phyloP scores from a whole-genome alignment of 2,329 filamentous ascomycete species.

The Aspergillus ustus region DNA sequence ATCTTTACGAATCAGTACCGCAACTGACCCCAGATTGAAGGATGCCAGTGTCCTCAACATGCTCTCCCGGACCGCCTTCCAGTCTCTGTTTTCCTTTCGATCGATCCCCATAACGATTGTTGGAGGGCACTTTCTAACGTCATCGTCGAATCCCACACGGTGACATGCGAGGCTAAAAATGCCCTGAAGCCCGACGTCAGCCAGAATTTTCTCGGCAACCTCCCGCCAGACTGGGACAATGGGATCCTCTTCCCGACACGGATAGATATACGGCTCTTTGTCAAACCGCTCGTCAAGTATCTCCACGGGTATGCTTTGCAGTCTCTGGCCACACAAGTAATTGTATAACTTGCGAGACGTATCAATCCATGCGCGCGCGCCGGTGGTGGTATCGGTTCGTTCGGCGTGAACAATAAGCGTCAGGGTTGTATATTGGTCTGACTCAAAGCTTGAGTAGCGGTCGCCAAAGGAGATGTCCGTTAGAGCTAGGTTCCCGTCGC shows the following conservation, averaged over 20 bases:
- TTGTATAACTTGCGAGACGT: neutral
- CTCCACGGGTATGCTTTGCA: neutral
- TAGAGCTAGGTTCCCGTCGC: neutral
- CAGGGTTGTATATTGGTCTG: neutral
- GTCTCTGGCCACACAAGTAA: neutral
- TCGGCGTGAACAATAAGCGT: neutral
- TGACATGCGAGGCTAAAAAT: neutral
- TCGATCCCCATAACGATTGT: neutral
- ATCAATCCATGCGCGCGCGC: neutral
- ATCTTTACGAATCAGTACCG: neutral
- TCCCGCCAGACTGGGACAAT: neutral
- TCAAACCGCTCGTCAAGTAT: neutral
- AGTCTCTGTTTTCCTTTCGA: neutral
- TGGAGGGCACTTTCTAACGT: neutral
- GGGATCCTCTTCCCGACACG: neutral
- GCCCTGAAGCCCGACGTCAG: neutral
- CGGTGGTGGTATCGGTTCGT: neutral
- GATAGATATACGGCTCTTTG: neutral
- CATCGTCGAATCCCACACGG: neutral
- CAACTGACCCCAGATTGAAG: neutral
- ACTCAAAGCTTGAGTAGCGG: neutral
- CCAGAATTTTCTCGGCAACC: neutral
- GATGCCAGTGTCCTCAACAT: neutral
- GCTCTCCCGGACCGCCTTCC: neutral
- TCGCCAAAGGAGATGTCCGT: neutral